These are phyloP conservation scores for Penicillium sp. DNA, from an alignment of 2,329 filamentous ascomycete species.

Conservation along the genomic window DNA sequence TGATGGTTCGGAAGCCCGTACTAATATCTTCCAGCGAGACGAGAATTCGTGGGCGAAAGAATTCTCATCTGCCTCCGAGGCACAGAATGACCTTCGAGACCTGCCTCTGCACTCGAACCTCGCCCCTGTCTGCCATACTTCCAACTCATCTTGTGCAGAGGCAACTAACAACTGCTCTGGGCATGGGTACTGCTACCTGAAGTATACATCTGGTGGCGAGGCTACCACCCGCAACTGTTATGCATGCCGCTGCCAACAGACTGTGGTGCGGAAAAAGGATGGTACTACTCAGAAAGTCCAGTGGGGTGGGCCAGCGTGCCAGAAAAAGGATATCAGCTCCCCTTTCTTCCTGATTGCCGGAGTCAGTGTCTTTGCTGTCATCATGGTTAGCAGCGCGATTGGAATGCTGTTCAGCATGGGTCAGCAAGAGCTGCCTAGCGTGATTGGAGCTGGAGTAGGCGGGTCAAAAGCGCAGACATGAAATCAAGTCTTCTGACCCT, in stretches of 20 bases:
- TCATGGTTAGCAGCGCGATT: conserved; percentile 69
- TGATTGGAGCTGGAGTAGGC: conserved; percentile 93
- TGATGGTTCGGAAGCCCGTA: neutral
- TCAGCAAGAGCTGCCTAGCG: conserved; percentile 82
- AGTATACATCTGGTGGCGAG: conserved; percentile 52
- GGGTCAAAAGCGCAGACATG: conserved; percentile 52
- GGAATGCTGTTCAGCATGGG: conserved; percentile 81
- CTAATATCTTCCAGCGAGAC: neutral
- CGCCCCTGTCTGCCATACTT: conserved; percentile 74
- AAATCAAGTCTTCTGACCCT: neutral
- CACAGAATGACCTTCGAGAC: conserved; percentile 2
- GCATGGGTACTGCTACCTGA: conserved; percentile 74
- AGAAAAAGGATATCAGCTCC: conserved; percentile 86
- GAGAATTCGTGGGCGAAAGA: neutral
- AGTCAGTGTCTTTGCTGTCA: conserved; percentile 70
- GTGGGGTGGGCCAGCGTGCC: conserved; percentile 85
- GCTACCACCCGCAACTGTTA: conserved; percentile 63
- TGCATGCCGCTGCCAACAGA: conserved; percentile 71
- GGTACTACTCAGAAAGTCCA: conserved; percentile 62
- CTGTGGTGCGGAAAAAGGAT: conserved; percentile 49
- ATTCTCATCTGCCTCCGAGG: neutral
- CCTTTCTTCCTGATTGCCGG: conserved; percentile 85
- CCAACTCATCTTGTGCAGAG: conserved; percentile 66
- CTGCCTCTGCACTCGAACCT: conserved; percentile 46
- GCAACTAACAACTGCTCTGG: conserved; percentile 78